A percentile compares a stretch with the other conserved stretches of the same genome.
These are phyloP conservation scores for Prunus yedoensis DNA, from an alignment of 331 rosid species.

Conservation along the genomic window DNA sequence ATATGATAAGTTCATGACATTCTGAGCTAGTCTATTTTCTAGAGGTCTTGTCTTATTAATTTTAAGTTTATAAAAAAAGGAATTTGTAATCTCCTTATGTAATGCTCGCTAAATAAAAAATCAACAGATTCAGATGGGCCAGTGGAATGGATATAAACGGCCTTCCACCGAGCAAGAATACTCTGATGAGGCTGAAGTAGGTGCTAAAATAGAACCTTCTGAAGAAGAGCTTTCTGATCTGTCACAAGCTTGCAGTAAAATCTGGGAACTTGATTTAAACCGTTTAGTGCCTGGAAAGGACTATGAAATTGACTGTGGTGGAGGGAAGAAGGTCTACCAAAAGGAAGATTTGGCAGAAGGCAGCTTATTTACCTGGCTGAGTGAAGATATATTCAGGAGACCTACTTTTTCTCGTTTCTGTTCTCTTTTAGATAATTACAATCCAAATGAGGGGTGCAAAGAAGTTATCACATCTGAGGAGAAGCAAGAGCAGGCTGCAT, in stretches of 20 bases:
- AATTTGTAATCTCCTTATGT: not conserved
- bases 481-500: constrained; percentile 89
- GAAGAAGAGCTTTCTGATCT: constrained; percentile 72
- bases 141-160: constrained; percentile 66
- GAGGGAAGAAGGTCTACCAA: constrained; percentile 76
- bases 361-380: constrained; percentile 68
- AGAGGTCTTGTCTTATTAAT: not conserved
- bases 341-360: constrained; percentile 75
- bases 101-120: constrained; percentile 7
- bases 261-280: constrained; percentile 86
- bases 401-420: constrained; percentile 82
- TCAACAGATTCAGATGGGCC: constrained; percentile 64
- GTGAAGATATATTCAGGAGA: constrained; percentile 62
- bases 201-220: constrained; percentile 53
- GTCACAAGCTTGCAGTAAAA: constrained; percentile 67
- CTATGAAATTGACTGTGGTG: constrained; percentile 93
- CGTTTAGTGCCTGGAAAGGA: constrained; percentile 75
- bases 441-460: constrained; percentile 70
- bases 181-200: constrained; percentile 61
- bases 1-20: not conserved
- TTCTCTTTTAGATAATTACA: constrained; percentile 89
- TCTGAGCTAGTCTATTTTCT: not conserved
- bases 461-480: constrained; percentile 93
- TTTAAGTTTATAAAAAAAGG: not conserved
- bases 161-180: constrained; percentile 75